Base-by-base conservation (phyloP, 176 grass and related monocot genomes). In the Musa beccarii region DNA sequence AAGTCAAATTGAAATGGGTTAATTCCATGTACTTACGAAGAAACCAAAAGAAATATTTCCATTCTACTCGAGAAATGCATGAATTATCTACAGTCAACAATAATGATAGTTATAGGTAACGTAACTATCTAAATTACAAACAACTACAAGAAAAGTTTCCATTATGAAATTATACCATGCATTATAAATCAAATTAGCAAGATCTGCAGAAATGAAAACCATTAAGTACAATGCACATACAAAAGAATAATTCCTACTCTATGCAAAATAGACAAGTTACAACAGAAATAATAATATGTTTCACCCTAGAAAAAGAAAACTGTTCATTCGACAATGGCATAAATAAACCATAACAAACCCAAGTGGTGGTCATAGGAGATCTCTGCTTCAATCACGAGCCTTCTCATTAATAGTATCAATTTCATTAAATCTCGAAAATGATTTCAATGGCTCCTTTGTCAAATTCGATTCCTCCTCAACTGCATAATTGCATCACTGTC, bases 401-500 rank as follows among this genome's bases (percentile, higher is more conserved):
- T 52, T 70, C 68, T 50, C 68, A 51, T 51, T 49, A 8, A 51
- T 51, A 51, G 10, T 52, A 70, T 70, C 19, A 49, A 25, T n/a
- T 14, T 51, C 43, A 70, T 70, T 21, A 20, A 17, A 51, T 51
- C 16, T 51, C 14, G n/a, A 70, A 21, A 70, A 50, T 20, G 43
- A 51, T 70, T 51, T 70, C 49, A 70, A 70, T 70, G 19, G 68
- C 1, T 49, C 49, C 34, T 10, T 52, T 70, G 68, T 69, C 29
- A 64, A 20, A 34, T 7, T 51, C 20, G 1, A 13, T 66, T 66
- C 17, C 25, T 50, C 17, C 68, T 70, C 20, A 70, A 20, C 8
- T 70, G 68, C 34, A 70, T 52, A 52, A 51, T 70, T 70, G 68
- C 68, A 51, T 70, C 68, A 70, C 10, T 52, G 9, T 52, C 68